Evolutionary conservation across 2,329 filamentous ascomycete species (phyloP), one percentile per base, ranked within the genome.

Genomic region (Penicillium frequentans): DNA sequence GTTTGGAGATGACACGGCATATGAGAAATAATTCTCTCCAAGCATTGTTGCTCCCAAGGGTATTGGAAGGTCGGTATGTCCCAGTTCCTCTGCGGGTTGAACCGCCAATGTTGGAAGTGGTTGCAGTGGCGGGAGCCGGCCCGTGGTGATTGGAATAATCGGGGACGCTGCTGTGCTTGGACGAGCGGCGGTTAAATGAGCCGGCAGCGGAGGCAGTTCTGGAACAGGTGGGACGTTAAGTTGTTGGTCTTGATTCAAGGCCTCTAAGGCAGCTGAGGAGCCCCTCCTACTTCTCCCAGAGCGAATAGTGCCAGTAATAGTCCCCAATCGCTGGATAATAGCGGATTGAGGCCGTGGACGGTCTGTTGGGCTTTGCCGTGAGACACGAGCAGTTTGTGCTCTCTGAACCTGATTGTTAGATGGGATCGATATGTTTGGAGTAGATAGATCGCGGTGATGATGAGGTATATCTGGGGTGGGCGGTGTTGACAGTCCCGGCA

Each of bases 1-100:
- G 21, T 73, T 70, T 24, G 71, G 71, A 7, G 71, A 72, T 21
- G 70, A 73, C 23, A 72, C 54, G 23, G 70, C 72, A 54, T 68
- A 73, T 11, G 68, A 66, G 26, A 70, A 64, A 49, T 69, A 68
- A 43, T 61, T 61, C 44, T 60, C 58, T 14, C 63, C 60, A 3
- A 67, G 52, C 21, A 61, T 52, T 9, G 65, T 57, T 37, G 61
- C 56, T 3, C 58, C 49, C 26, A 65, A 39, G 8, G 63, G 54
- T 14, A 49, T 57, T 42, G 57, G 46, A 49, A 60, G 54, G 9
- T 47, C 48, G 43, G 10, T 37, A 48, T 26, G 54, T 49, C 44
- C 51, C 55, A 19, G 16, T 13, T 51, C 49, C 31, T 61, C 58
- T 3, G 57, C 57, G 23, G 64, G 54, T 19, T 63, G 54, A 21